Evolutionary conservation across 805 yeast genomes (phyloP), one percentile per base, ranked within the genome.

Genomic region (Teunomyces lycoperdinae): DNA sequence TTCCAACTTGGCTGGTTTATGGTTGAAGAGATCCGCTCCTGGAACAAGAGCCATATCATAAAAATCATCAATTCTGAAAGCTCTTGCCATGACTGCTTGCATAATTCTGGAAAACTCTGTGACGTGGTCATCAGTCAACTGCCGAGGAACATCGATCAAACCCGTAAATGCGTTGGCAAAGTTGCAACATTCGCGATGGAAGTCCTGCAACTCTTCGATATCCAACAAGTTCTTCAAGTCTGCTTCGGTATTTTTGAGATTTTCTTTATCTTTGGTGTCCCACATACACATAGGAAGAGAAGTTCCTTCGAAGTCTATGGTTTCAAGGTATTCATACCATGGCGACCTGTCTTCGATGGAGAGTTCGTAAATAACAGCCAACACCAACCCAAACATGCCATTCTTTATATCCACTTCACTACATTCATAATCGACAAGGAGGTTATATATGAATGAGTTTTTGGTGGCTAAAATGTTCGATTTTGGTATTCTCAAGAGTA

Each of bases 1-100:
- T 5, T 49, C 48, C 5, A 54, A 17, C 5, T 46, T 31, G 64
- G 81, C 75, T 5, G 74, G 63, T 36, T 69, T 62, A 60, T 90
- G 97, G 55, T 91, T 91, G 67, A 90, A 89, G 31, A 92, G 68
- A 66, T 91, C 96, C 0, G 97, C 97, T 11, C 90, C 88, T 0
- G 97, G 97, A 20, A 91, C 96, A 43, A 92, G 68, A 0, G 87
- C 89, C 28, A 84, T 73, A 29, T 83, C 87, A 56, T 85, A 89
- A 60, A 65, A 90, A 43, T 74, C 74, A 63, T 92, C 98, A 27
- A 91, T 80, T 35, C 82, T 83, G 62, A 92, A 91, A 1, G 91
- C 90, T 51, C 97, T 75, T 1, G 94, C 81, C 0, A 91, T 81
- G 11, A 89, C 75, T 0, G 84, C 78, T 57, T 77, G 79, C 5